phyloP scores from a whole-genome alignment of 176 grass and related monocot genomes.

The Eleusine indica region DNA sequence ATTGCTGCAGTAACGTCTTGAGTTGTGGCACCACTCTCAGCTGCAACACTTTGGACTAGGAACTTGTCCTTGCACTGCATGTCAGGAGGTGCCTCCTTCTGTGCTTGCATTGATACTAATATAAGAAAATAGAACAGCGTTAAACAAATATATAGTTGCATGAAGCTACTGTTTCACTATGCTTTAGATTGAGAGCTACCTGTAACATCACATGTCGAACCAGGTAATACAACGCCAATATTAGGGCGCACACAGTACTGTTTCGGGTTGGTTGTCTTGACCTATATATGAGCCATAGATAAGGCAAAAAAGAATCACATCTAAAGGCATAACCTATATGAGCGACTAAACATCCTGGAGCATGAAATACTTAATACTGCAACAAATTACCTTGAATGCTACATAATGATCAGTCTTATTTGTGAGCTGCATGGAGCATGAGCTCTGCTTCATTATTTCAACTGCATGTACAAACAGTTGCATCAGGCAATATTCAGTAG shows the following conservation, averaged over 20 bases:
- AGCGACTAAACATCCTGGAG: slow-evolving; percentile 5
- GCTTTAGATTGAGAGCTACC: slow-evolving; percentile 49
- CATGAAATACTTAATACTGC: background rate
- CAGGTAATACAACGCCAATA: slow-evolving; percentile 78
- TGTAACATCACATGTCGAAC: slow-evolving; percentile 82
- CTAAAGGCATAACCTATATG: background rate
- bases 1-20: slow-evolving; percentile 77
- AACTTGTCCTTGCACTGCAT: slow-evolving; percentile 98
- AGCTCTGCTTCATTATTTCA: slow-evolving; percentile 93
- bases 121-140: slow-evolving; percentile 13
- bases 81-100: slow-evolving; percentile 73
- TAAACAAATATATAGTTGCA: slow-evolving; percentile 27
- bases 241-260: slow-evolving; percentile 97
- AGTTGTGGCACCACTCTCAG: slow-evolving; percentile 58
- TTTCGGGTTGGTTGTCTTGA: slow-evolving; percentile 99
- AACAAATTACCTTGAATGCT: slow-evolving; percentile 82
- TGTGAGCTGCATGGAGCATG: slow-evolving; percentile 89
- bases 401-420: slow-evolving; percentile 96
- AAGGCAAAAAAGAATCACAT: slow-evolving; percentile 17
- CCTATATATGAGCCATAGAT: slow-evolving; percentile 43
- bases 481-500: background rate
- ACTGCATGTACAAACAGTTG: slow-evolving; percentile 49
- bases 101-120: slow-evolving; percentile 93
- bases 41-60: slow-evolving; percentile 84
- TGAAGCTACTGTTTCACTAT: slow-evolving; percentile 14